Percentiles rank a stretch among this genome's conserved stretches.
Evolutionary conservation across 306 rosid species (phyloP).

Genomic region (Ochetophila trinervis): DNA sequence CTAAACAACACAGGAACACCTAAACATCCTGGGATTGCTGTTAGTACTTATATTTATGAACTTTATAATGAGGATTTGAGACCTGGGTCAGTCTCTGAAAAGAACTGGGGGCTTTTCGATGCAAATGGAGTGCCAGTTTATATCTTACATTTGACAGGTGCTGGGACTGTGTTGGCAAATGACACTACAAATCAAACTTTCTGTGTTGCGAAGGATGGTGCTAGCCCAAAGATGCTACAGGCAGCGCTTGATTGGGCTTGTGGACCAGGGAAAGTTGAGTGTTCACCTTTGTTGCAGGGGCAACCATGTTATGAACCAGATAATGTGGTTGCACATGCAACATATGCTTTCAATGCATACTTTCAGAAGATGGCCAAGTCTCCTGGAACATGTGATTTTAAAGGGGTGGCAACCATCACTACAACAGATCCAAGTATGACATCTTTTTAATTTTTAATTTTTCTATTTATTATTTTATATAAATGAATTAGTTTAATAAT

Average conservation of each 20-base stretch:
- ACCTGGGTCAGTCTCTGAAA: slow-evolving; percentile 72
- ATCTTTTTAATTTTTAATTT: slow-evolving; percentile 9
- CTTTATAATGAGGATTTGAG: slow-evolving; percentile 89
- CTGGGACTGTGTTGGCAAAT: slow-evolving; percentile 73
- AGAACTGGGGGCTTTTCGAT: slow-evolving; percentile 85
- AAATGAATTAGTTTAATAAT: background rate
- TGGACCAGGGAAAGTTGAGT: slow-evolving; percentile 94
- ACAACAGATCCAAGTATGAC: slow-evolving; percentile 86
- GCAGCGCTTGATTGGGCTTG: slow-evolving; percentile 98
- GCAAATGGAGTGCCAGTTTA: slow-evolving; percentile 70
- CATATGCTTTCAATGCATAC: slow-evolving; percentile 88
- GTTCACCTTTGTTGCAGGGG: slow-evolving; percentile 79
- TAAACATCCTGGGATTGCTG: slow-evolving; percentile 81
- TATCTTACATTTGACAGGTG: slow-evolving; percentile 76
- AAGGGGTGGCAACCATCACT: slow-evolving; percentile 81
- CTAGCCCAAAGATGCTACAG: slow-evolving; percentile 79
- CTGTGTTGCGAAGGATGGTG: slow-evolving; percentile 70
- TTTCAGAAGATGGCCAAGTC: slow-evolving; percentile 79
- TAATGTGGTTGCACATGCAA: slow-evolving; percentile 65
- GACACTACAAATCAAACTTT: slow-evolving; percentile 91
- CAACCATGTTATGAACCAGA: slow-evolving; percentile 77
- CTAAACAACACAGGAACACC: slow-evolving; percentile 91
- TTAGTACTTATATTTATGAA: slow-evolving; percentile 88
- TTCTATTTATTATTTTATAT: background rate
- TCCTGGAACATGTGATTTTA: slow-evolving; percentile 86